Percentiles rank a stretch among this genome's conserved stretches.
phyloP scores from a whole-genome alignment of 2,329 filamentous ascomycete genomes.

The Sclerotinia trifoliorum region DNA sequence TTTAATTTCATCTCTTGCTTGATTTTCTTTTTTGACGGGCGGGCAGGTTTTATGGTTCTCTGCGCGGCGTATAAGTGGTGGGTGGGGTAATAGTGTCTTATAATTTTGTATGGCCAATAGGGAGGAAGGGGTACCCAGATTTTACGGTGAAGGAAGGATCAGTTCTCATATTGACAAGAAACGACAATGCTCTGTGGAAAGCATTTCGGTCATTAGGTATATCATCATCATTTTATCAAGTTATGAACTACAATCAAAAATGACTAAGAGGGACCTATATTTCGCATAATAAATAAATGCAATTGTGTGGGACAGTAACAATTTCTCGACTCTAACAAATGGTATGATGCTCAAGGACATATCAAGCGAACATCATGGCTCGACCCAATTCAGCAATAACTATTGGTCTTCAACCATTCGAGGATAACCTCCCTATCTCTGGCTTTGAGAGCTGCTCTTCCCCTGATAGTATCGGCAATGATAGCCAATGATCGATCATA shows the following conservation, averaged over 20 bases:
- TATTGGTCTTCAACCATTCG: conserved; percentile 72
- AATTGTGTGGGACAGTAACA: background rate
- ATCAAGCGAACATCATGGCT: background rate
- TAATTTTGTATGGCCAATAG: too few relatives aligned
- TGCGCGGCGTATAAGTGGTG: background rate
- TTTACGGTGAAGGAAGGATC: too few relatives aligned
- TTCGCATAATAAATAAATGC: background rate
- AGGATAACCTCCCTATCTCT: conserved; percentile 70
- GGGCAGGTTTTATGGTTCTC: background rate
- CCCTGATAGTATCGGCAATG: conserved; percentile 80
- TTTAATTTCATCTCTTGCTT: too few relatives aligned
- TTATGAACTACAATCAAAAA: background rate
- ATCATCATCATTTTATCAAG: background rate
- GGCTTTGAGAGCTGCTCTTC: conserved; percentile 76
- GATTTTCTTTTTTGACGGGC: background rate
- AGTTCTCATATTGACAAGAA: too few relatives aligned
- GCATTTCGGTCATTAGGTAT: too few relatives aligned
- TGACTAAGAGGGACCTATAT: background rate
- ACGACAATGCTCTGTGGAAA: too few relatives aligned
- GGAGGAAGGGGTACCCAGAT: too few relatives aligned
- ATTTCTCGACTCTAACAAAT: background rate
- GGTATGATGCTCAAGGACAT: background rate
- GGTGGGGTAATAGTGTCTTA: background rate
- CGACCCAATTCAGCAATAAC: conserved; percentile 45
- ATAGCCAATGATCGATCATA: conserved; percentile 86